Percentiles rank a stretch among this genome's conserved stretches.
phyloP scores from a whole-genome alignment of 192 early-diverging fungal genomes.

The Obelidium mucronatum region DNA sequence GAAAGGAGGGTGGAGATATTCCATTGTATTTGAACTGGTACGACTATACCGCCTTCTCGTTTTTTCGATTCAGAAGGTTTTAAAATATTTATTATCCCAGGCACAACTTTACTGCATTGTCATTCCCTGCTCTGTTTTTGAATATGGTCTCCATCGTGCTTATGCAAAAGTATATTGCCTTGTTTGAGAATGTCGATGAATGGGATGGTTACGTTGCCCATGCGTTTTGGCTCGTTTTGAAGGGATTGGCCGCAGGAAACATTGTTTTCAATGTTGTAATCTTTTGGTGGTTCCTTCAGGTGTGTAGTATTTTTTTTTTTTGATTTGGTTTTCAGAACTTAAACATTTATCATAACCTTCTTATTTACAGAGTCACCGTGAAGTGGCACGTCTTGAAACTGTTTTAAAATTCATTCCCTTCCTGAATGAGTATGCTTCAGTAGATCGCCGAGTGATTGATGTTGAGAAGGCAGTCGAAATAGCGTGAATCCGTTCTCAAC shows the following conservation, averaged over 20 bases:
- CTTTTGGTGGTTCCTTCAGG: conserved; percentile 14
- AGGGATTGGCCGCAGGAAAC: conserved; percentile 20
- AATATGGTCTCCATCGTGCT: conserved; percentile 23
- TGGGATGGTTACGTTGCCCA: background rate
- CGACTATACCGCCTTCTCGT: background rate
- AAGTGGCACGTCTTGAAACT: too few species aligned
- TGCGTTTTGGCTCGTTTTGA: conserved; percentile 16
- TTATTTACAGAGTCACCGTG: too few species aligned
- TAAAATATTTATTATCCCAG: background rate
- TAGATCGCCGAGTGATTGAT: too few species aligned
- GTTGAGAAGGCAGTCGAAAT: too few species aligned
- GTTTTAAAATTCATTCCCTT: too few species aligned
- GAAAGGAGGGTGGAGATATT: background rate
- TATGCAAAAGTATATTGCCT: conserved; percentile 23
- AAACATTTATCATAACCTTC: too few species aligned
- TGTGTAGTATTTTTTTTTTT: background rate
- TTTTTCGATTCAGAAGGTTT: background rate
- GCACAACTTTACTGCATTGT: conserved; percentile 26
- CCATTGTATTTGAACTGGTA: conserved; percentile 15
- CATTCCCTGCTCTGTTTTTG: conserved; percentile 23
- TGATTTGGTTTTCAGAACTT: background rate
- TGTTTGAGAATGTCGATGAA: background rate
- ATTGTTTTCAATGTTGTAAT: conserved; percentile 22
- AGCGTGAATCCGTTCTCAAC: too few species aligned
- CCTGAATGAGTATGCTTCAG: too few species aligned